Conservation (phyloP, 768 basidiomycete genomes). For the Sporobolomyces roseus region DNA sequence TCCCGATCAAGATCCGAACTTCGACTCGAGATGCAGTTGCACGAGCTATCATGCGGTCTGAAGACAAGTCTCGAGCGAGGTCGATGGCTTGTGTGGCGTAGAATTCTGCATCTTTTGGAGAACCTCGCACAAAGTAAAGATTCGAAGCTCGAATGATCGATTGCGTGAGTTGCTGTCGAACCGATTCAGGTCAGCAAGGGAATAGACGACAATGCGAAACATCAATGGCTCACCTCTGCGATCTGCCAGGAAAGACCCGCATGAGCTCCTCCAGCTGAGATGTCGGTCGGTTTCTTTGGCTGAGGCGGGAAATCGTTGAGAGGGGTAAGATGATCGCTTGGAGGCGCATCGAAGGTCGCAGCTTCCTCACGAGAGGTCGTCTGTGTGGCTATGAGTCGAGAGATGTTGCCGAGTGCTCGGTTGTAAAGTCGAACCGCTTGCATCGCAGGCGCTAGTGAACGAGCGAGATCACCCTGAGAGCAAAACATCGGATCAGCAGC, state of each 20-base stretch:
- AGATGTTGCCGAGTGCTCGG: slow-evolving; percentile 45
- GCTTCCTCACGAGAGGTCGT: not conserved
- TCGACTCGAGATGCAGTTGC: slow-evolving; percentile 67
- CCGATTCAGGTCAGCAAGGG: not conserved
- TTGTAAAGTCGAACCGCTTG: slow-evolving; percentile 38
- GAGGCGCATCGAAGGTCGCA: not conserved
- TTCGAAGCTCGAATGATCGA: slow-evolving; percentile 64
- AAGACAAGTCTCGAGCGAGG: slow-evolving; percentile 65
- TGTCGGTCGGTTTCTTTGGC: slow-evolving; percentile 16
- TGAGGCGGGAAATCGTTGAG: slow-evolving; percentile 19
- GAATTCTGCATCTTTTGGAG: slow-evolving; percentile 76
- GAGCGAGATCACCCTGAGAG: slow-evolving; percentile 57
- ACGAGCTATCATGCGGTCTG: slow-evolving; percentile 62
- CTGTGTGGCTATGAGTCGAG: slow-evolving; percentile 41
- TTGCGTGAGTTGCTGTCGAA: slow-evolving; percentile 56
- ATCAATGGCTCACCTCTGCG: slow-evolving; percentile 52
- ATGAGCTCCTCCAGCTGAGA: slow-evolving; percentile 44
- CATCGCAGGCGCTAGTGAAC: slow-evolving; percentile 51
- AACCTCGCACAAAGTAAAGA: slow-evolving; percentile 68
- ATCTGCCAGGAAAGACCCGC: slow-evolving; percentile 69
- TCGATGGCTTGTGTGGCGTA: slow-evolving; percentile 74
- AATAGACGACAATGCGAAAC: not conserved
- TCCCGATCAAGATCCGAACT: slow-evolving; percentile 63
- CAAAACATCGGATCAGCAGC: slow-evolving; percentile 57
- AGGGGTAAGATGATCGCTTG: slow-evolving; percentile 27